Percentiles rank a stretch among this genome's conserved stretches.
Evolutionary conservation across 2,329 filamentous ascomycete species (phyloP).

Genomic region (Sclerotiophoma versabilis): DNA sequence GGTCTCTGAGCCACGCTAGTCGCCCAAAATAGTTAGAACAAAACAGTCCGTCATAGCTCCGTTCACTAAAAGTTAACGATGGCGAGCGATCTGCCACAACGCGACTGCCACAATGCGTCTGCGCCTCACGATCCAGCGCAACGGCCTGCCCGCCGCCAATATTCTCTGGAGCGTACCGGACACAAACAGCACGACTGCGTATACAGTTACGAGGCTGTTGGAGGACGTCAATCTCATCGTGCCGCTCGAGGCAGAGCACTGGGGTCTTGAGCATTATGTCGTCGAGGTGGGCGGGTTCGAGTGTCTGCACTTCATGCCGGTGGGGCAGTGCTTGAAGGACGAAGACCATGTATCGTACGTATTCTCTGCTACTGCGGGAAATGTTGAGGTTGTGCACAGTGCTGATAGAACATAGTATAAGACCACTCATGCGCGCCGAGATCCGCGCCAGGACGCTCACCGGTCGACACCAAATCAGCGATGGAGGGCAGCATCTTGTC

Average conservation of each 20-base stretch:
- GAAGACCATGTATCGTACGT: constrained; percentile 83
- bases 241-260: constrained; percentile 80
- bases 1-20: constrained; percentile 2
- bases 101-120: constrained; percentile 43
- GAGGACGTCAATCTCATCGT: constrained; percentile 80
- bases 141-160: constrained; percentile 48
- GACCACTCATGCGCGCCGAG: constrained; percentile 78
- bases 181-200: constrained; percentile 38
- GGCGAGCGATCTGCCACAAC: constrained; percentile 3
- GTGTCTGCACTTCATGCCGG: constrained; percentile 82
- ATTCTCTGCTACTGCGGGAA: background rate
- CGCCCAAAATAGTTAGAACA: constrained; percentile 18
- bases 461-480: constrained; percentile 81
- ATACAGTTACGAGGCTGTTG: constrained; percentile 77
- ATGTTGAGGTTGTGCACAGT: background rate
- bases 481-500: constrained; percentile 79
- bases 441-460: constrained; percentile 73
- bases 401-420: constrained; percentile 64
- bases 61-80: constrained; percentile 20
- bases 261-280: constrained; percentile 89
- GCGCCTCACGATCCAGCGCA: constrained; percentile 46
- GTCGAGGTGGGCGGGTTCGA: constrained; percentile 83
- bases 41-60: constrained; percentile 15
- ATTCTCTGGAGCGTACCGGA: constrained; percentile 48
- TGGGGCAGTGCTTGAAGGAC: constrained; percentile 74